These are phyloP conservation scores for Plasmodium vivax DNA, from an alignment of 169 alveolate genomes.

Conservation along the genomic window DNA sequence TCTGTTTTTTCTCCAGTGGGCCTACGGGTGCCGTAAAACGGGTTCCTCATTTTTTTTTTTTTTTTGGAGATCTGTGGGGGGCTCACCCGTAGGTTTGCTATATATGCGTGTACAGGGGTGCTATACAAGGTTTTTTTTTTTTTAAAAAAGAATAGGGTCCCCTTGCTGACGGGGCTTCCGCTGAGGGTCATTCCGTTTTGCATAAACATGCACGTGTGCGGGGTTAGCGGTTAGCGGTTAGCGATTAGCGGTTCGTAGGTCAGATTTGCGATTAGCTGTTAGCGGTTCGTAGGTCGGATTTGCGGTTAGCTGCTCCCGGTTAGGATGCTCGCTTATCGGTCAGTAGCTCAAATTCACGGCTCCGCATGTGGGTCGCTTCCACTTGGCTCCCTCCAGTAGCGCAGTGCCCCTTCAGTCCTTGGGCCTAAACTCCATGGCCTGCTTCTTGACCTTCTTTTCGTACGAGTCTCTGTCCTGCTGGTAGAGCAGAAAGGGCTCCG, in stretches of 20 bases:
- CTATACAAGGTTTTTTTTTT: neutral
- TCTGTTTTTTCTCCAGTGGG: neutral
- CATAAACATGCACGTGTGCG: neutral
- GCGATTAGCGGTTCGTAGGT: neutral
- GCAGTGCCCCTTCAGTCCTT: conserved; percentile 67
- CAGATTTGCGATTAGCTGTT: neutral
- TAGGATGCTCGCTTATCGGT: too few relatives aligned
- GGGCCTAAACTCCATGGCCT: conserved; percentile 83
- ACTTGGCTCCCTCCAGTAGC: neutral
- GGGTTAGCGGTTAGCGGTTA: neutral
- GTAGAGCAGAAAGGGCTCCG: conserved; percentile 95
- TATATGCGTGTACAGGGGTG: neutral
- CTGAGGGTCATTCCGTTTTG: neutral
- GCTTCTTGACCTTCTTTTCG: conserved; percentile 82
- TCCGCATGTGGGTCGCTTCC: neutral
- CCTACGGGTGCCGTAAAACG: neutral
- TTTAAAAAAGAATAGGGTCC: neutral
- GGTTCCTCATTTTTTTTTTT: neutral
- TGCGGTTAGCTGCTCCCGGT: neutral
- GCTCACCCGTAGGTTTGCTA: neutral
- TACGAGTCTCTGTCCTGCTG: conserved; percentile 94
- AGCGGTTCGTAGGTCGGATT: neutral
- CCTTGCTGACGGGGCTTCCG: neutral
- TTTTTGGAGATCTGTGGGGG: neutral
- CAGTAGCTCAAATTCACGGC: too few relatives aligned